Evolutionary conservation across 371 early-diverging fungal species (phyloP).

Genomic region (Mucor plumbeus): DNA sequence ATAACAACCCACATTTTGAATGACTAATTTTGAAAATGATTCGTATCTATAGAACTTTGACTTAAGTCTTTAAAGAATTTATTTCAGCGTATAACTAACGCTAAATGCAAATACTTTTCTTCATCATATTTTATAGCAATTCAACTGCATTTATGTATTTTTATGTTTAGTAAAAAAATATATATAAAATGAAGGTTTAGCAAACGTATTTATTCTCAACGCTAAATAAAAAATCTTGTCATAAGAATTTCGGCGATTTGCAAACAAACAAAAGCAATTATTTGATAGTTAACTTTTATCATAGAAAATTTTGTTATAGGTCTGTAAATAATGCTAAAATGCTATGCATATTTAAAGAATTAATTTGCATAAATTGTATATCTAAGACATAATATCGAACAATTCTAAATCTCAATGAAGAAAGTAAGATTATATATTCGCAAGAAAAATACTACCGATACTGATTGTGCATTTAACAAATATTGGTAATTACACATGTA

Average conservation of each 20-base stretch:
- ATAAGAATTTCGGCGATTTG: slow-evolving; percentile 1
- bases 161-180: background rate
- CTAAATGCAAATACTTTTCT: background rate
- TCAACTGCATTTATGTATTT: background rate
- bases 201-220: background rate
- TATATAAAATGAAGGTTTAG: no score
- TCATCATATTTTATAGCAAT: background rate
- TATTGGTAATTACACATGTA: background rate
- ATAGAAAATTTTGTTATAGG: background rate
- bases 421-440: no score
- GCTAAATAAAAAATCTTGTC: background rate
- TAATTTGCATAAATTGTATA: no score
- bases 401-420: no score
- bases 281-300: background rate
- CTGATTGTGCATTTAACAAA: background rate
- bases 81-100: background rate
- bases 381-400: no score
- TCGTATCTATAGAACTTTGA: background rate
- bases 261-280: background rate
- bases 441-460: slow-evolving; percentile 1
- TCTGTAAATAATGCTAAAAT: background rate
- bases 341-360: no score
- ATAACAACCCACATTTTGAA: background rate
- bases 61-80: background rate
- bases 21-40: background rate